Percentiles rank a stretch among this genome's conserved stretches.
phyloP scores from a whole-genome alignment of 2,329 filamentous ascomycete species.

The Botrytis tulipae region DNA sequence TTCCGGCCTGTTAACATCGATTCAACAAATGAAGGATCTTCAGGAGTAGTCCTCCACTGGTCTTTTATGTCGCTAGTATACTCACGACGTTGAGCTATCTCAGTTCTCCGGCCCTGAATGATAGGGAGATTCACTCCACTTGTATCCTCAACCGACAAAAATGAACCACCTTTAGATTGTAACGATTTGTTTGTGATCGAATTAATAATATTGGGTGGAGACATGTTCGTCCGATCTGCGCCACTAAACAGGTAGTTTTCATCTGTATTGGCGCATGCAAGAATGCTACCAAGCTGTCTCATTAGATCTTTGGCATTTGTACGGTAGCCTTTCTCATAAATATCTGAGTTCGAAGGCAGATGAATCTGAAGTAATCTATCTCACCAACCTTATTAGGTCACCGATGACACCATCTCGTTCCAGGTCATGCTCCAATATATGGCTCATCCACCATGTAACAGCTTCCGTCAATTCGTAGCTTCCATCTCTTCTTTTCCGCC shows the following conservation, averaged over 20 bases:
- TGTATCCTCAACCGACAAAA: background rate
- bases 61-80: background rate
- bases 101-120: background rate
- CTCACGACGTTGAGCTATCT: background rate
- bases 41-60: background rate
- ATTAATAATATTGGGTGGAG: background rate
- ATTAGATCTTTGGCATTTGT: background rate
- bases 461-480: background rate
- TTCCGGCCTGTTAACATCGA: background rate
- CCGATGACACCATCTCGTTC: background rate
- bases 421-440: background rate
- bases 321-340: background rate
- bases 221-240: background rate
- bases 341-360: background rate
- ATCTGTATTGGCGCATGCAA: background rate
- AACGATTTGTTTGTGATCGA: background rate
- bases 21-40: background rate
- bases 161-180: background rate
- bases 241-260: background rate
- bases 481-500: background rate
- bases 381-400: background rate
- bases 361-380: background rate
- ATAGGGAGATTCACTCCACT: background rate
- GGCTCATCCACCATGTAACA: background rate
- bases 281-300: background rate